Conservation (phyloP, 768 basidiomycete species). For the Collybiopsis luxurians region DNA sequence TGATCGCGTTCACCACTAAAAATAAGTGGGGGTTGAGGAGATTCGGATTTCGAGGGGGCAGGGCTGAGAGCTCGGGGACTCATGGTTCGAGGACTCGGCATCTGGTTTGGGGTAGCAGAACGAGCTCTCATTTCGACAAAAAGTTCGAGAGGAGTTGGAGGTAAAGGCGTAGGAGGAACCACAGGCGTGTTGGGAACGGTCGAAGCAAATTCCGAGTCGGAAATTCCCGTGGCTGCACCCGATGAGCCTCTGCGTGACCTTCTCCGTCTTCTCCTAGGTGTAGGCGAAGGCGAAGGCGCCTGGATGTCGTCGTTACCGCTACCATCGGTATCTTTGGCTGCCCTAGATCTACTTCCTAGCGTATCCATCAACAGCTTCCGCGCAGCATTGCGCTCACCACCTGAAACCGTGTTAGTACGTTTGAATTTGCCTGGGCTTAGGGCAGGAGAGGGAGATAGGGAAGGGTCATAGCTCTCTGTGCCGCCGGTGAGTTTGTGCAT, state of each 20-base stretch:
- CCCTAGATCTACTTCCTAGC: conserved; percentile 49
- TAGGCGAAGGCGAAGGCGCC: conserved; percentile 36
- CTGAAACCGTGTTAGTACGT: conserved; percentile 81
- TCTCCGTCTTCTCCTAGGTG: conserved; percentile 54
- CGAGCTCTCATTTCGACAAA: conserved; percentile 38
- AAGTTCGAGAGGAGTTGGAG: conserved; percentile 32
- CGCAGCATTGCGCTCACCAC: conserved; percentile 74
- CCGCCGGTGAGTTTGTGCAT: conserved; percentile 86
- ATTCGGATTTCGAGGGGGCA: background rate
- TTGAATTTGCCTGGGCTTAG: conserved; percentile 39
- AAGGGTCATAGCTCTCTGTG: conserved; percentile 57
- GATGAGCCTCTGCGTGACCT: conserved; percentile 47
- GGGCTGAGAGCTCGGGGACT: conserved; percentile 20
- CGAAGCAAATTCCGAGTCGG: conserved; percentile 47
- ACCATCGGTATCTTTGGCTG: conserved; percentile 55
- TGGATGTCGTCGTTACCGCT: conserved; percentile 58
- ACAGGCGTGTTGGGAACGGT: conserved; percentile 62
- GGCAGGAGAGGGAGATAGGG: conserved; percentile 55
- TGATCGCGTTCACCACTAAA: conserved; percentile 28
- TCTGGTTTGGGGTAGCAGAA: conserved; percentile 42
- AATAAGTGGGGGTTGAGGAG: conserved; percentile 1
- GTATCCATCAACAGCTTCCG: conserved; percentile 65
- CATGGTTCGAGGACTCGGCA: conserved; percentile 27
- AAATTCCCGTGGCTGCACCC: conserved; percentile 41
- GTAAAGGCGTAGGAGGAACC: conserved; percentile 50